Conservation (phyloP, 371 early-diverging fungal genomes). For the Mortierella sp. region DNA sequence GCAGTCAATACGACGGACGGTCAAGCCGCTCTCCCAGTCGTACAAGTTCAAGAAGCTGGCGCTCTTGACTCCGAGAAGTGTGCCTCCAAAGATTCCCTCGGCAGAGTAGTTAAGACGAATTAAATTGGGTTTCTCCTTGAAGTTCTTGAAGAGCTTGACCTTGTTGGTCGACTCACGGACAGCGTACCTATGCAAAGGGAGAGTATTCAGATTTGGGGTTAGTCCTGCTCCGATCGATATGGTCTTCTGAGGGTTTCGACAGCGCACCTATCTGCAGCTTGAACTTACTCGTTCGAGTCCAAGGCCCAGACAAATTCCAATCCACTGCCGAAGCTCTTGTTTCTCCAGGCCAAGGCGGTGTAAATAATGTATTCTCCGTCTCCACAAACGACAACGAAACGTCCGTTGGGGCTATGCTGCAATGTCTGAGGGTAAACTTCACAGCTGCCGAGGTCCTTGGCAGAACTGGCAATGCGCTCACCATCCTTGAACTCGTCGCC, state of each 20-base stretch:
- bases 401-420: slow-evolving; percentile 97
- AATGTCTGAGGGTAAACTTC: slow-evolving; percentile 97
- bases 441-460: slow-evolving; percentile 97
- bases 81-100: slow-evolving; percentile 96
- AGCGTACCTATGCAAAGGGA: slow-evolving; percentile 74
- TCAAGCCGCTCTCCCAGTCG: slow-evolving; percentile 95
- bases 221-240: not conserved
- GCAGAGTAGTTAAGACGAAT: slow-evolving; percentile 84
- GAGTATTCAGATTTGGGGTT: not conserved
- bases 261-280: not conserved
- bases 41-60: slow-evolving; percentile 92
- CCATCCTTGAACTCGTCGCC: slow-evolving; percentile 91
- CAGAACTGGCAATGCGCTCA: slow-evolving; percentile 86
- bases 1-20: slow-evolving; percentile 96
- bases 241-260: not conserved
- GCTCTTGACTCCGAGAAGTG: slow-evolving; percentile 91
- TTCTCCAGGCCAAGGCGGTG: slow-evolving; percentile 99
- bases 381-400: slow-evolving; percentile 98
- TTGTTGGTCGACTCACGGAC: slow-evolving; percentile 92
- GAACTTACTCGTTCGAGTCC: slow-evolving; percentile 88
- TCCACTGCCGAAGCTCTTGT: slow-evolving; percentile 98
- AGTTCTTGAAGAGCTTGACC: slow-evolving; percentile 92
- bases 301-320: slow-evolving; percentile 98
- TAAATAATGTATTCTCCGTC: slow-evolving; percentile 99
- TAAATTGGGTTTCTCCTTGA: slow-evolving; percentile 87